Evolutionary conservation across 768 basidiomycete genomes (phyloP), one percentile per base, ranked within the genome.

Genomic region (Mycena crocata): DNA sequence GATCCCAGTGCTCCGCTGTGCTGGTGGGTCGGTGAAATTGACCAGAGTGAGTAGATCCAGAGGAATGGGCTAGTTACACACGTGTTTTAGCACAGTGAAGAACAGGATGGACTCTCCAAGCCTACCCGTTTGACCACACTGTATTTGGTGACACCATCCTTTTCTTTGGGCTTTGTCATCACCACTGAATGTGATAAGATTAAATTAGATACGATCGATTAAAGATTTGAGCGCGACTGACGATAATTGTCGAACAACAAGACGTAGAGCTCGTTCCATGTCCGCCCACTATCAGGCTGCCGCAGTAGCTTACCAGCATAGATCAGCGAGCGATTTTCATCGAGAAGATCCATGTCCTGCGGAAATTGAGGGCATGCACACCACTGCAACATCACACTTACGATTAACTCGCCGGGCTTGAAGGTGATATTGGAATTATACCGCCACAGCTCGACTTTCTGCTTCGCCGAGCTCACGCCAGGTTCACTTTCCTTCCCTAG

Each of bases 201-300:
- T 46, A 26, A n/a, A 23, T 42, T 26, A 54, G 57, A 42, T 37
- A 37, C 13, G 30, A 55, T 64, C 21, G 28, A n/a, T n/a, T n/a
- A n/a, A n/a, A 52, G 42, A 45, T 26, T n/a, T 57, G 31, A 40
- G 34, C 63, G 28, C 32, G 34, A n/a, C 93, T 78, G 64, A 95
- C 95, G 78, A 72, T 98, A 99, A 73, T 99, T 95, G 78, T 99
- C 98, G 72, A 99, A 98, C 3, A 99, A 82, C 57, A 98, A 83
- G 10, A 97, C 92, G 67, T 91, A 93, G 9, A 97, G 85, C 77
- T 98, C 96, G 67, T 87, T 94, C 90, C 91, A 93, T 76, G 92
- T 91, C 68, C 95, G 89, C 15, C 93, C 94, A 32, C 90, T 90
- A 65, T 98, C 96, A 17, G 95, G 93, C 71, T 96, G 95, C 52